phyloP scores from a whole-genome alignment of 108 stramenopile species.

The Fistulifera pelliculosa region DNA sequence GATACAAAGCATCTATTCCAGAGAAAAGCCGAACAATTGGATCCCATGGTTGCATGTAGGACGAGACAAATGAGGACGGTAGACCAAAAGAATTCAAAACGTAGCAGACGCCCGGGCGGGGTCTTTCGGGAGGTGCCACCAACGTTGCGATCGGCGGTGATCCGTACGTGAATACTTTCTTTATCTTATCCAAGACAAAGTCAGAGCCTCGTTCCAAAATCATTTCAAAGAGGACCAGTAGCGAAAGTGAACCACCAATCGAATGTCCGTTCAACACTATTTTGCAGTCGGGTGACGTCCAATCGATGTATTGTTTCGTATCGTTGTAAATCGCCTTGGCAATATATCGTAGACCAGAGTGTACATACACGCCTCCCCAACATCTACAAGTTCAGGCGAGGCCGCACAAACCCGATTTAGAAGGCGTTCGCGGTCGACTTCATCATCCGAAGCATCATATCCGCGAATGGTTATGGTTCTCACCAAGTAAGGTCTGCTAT shows the following conservation, averaged over 20 bases:
- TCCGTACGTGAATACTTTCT: constrained; percentile 62
- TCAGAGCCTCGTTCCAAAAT: constrained; percentile 37
- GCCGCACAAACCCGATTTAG: constrained; percentile 57
- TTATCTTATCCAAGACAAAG: constrained; percentile 40
- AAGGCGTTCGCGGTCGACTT: constrained; percentile 60
- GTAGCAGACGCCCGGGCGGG: constrained; percentile 17
- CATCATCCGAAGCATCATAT: constrained; percentile 82
- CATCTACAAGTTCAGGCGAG: constrained; percentile 23
- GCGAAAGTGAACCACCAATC: constrained; percentile 73
- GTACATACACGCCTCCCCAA: constrained; percentile 34
- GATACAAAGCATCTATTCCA: constrained; percentile 64
- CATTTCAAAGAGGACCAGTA: constrained; percentile 45
- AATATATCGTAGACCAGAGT: constrained; percentile 53
- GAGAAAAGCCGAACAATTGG: constrained; percentile 66
- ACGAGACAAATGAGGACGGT: constrained; percentile 44
- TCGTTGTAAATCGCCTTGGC: constrained; percentile 56
- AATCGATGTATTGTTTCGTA: constrained; percentile 48
- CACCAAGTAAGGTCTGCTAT: constrained; percentile 17
- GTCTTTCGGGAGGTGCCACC: neutral
- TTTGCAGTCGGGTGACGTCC: constrained; percentile 45
- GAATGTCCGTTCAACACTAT: constrained; percentile 76
- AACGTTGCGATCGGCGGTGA: constrained; percentile 49
- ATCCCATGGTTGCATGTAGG: constrained; percentile 79
- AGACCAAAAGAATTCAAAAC: constrained; percentile 52
- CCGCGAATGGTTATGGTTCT: constrained; percentile 76